A percentile compares a stretch with the other conserved stretches of the same genome.
These are phyloP conservation scores for Lachnellula hyalina DNA, from an alignment of 2,329 filamentous ascomycete species.

Conservation along the genomic window DNA sequence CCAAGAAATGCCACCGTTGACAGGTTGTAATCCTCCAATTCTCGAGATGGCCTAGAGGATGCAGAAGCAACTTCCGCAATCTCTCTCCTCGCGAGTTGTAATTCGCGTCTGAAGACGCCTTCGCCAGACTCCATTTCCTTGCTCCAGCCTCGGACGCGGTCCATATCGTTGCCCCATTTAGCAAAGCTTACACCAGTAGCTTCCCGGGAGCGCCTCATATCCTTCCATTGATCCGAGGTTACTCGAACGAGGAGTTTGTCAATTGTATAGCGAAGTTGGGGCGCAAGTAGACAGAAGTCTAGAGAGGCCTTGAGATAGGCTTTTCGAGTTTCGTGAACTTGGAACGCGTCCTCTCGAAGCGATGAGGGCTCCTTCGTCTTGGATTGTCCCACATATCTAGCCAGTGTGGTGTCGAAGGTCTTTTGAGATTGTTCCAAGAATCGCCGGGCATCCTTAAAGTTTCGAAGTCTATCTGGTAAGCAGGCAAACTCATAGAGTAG, in stretches of 20 bases:
- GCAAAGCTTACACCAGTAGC: constrained; percentile 55
- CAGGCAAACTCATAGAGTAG: background rate
- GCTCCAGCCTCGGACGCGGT: constrained; percentile 86
- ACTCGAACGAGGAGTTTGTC: constrained; percentile 83
- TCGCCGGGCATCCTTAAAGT: constrained; percentile 79
- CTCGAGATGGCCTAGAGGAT: constrained; percentile 73
- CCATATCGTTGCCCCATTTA: constrained; percentile 74
- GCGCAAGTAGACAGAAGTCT: constrained; percentile 86
- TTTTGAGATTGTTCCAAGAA: constrained; percentile 76
- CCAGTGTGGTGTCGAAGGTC: constrained; percentile 73
- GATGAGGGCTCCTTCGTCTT: constrained; percentile 93
- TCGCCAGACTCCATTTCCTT: constrained; percentile 93
- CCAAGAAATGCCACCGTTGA: constrained; percentile 87
- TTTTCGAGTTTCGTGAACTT: constrained; percentile 87
- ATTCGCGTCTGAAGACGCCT: constrained; percentile 72
- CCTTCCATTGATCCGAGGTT: constrained; percentile 81
- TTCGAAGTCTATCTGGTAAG: constrained; percentile 46
- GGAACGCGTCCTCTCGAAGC: constrained; percentile 89
- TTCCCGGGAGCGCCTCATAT: constrained; percentile 71
- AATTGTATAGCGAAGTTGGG: constrained; percentile 75
- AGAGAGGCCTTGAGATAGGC: constrained; percentile 86
- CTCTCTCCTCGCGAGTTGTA: constrained; percentile 72
- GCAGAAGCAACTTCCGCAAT: constrained; percentile 73
- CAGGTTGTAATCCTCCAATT: constrained; percentile 86
- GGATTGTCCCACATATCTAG: constrained; percentile 76